phyloP scores from a whole-genome alignment of 306 rosid genomes.

The Quercus berberidifolia region DNA sequence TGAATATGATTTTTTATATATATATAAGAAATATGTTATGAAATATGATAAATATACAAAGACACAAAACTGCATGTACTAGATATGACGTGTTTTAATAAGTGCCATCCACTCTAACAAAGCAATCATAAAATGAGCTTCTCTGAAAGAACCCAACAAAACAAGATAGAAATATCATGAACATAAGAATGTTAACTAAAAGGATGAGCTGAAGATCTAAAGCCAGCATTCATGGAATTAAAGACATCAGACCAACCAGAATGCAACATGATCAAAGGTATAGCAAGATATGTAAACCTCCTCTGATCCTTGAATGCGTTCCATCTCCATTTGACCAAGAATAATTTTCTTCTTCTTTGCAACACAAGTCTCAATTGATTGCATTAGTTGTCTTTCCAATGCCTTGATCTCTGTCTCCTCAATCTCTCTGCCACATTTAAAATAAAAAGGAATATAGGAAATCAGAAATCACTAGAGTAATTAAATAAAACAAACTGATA shows the following conservation, averaged over 20 bases:
- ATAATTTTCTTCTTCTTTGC: conserved; percentile 77
- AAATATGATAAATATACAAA: neutral
- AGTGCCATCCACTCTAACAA: neutral
- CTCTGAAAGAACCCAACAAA: neutral
- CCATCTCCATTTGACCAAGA: conserved; percentile 73
- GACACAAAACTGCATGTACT: neutral
- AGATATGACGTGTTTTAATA: neutral
- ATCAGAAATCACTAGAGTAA: conserved; percentile 3
- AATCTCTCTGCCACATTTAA: conserved; percentile 53
- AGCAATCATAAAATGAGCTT: neutral
- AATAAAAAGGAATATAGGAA: conserved; percentile 1
- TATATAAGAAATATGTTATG: neutral
- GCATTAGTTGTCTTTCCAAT: conserved; percentile 83
- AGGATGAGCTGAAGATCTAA: neutral
- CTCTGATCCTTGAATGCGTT: conserved; percentile 63
- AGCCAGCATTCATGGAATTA: neutral
- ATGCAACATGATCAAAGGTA: neutral
- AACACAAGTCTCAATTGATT: conserved; percentile 69
- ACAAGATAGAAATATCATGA: neutral
- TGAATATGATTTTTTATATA: neutral
- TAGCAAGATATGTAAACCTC: conserved; percentile 44
- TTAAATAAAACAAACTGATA: neutral
- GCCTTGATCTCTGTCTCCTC: conserved; percentile 75
- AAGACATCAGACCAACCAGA: neutral
- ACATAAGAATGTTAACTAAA: neutral